Evolutionary conservation across 768 basidiomycete species (phyloP).

Genomic region (Tricholoma flavovirens): DNA sequence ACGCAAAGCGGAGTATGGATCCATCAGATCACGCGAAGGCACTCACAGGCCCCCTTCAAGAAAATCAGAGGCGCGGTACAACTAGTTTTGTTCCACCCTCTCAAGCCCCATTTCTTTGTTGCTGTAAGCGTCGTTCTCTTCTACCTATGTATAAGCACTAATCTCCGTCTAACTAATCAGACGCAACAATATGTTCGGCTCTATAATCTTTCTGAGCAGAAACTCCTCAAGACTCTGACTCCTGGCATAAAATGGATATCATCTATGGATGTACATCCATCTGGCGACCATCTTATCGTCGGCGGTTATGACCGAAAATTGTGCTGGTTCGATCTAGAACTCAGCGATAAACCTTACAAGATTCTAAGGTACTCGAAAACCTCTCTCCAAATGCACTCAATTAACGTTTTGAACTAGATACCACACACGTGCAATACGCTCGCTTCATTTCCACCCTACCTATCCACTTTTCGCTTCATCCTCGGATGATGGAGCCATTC

Average conservation of each 20-base stretch:
- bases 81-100: constrained; percentile 89
- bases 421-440: constrained; percentile 89
- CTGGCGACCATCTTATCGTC: constrained; percentile 93
- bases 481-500: constrained; percentile 95
- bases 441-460: constrained; percentile 87
- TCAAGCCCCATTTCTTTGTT: constrained; percentile 94
- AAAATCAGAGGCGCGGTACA: constrained; percentile 91
- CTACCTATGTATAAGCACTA: constrained; percentile 7
- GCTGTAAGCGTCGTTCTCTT: constrained; percentile 56
- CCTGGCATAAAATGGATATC: constrained; percentile 99
- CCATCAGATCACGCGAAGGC: constrained; percentile 87
- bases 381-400: background rate
- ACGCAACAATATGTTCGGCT: constrained; percentile 95
- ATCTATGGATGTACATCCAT: constrained; percentile 93
- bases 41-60: constrained; percentile 97
- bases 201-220: constrained; percentile 93
- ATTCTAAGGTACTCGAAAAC: constrained; percentile 67
- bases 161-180: constrained; percentile 33
- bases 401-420: constrained; percentile 48
- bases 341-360: constrained; percentile 96
- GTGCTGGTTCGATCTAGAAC: constrained; percentile 98
- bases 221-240: constrained; percentile 85
- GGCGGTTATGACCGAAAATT: constrained; percentile 97
- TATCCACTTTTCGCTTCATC: constrained; percentile 96
- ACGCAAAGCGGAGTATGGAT: constrained; percentile 88